phyloP scores from a whole-genome alignment of 2,329 filamentous ascomycete genomes.

The Pseudogymnoascus pannorum region DNA sequence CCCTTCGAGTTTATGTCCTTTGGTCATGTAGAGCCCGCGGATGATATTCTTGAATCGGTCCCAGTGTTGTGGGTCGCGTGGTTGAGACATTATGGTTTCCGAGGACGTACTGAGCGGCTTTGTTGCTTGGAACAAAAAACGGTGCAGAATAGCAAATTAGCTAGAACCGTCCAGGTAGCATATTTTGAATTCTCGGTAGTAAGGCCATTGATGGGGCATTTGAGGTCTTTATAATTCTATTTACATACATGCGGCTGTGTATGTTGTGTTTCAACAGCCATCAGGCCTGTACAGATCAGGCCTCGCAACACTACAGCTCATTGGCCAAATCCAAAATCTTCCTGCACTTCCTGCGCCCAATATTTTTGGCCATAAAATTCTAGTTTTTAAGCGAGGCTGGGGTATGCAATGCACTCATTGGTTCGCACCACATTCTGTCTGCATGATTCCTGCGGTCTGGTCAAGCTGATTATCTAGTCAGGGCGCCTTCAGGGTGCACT shows the following conservation, averaged over 20 bases:
- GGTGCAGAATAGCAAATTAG: background rate
- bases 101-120: background rate
- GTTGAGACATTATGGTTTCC: background rate
- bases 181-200: background rate
- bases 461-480: background rate
- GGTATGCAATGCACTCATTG: background rate
- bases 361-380: background rate
- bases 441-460: background rate
- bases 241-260: background rate
- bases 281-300: background rate
- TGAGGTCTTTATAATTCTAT: background rate
- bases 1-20: slow-evolving; percentile 5
- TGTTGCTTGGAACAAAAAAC: background rate
- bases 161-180: background rate
- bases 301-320: background rate
- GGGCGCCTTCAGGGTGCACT: background rate
- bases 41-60: slow-evolving; percentile 7
- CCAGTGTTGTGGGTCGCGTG: background rate
- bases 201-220: background rate
- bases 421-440: background rate
- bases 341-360: background rate
- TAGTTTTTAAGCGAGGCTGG: background rate
- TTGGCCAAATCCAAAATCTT: background rate
- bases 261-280: background rate
- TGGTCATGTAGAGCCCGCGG: slow-evolving; percentile 9